Base-by-base conservation (phyloP, 495 filamentous ascomycete genomes). In the Aspergillus haitiensis region DNA sequence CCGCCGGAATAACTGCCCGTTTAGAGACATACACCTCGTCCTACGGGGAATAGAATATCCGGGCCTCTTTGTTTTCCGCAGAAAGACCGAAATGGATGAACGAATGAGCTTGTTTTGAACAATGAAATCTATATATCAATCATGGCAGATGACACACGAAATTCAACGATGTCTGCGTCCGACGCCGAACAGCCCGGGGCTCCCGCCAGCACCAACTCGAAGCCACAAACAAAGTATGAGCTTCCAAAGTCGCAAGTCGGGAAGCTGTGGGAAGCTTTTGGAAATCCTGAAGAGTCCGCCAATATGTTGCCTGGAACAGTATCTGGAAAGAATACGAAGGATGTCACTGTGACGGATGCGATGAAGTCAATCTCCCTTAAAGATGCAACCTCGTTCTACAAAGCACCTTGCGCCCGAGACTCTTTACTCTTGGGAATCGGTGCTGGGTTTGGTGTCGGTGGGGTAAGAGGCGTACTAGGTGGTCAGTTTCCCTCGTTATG, bases 391-490 rank as follows among this genome's bases (percentile, higher is more conserved):
- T 81, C 84, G 9, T 81, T 96, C 58, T 86, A 93, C 72, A 87
- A 88, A 67, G 79, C 84, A 60, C 94, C 93, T 16, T 97, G 94
- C 73, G 87, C 89, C 5, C 84, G 93, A 32, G 87, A 94, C 64
- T 85, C 90, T 13, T 74, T 96, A 56, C 74, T 98, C 67, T 85
- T 86, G 1, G 94, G 92, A 27, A 94, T 98, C 64, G 86, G 83
- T 2, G 80, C 82, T 6, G 93, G 90, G 9, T 87, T 91, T 59
- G 88, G 78, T 18, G 68, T 90, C 34, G 92, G 93, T 45, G 86
- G 84, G 39, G 59, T 90, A 42, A 81, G 88, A 44, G 88, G 82
- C 69, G 70, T 97, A 11, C 73, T 90, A 50, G 87, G 92, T 75
- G 87, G 92, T 94, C 81, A 56, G 78, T 16, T 27, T 34, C 32